Evolutionary conservation across 2,329 filamentous ascomycete species (phyloP), one percentile per base, ranked within the genome.

Genomic region (Alternaria novae-zelandiae): DNA sequence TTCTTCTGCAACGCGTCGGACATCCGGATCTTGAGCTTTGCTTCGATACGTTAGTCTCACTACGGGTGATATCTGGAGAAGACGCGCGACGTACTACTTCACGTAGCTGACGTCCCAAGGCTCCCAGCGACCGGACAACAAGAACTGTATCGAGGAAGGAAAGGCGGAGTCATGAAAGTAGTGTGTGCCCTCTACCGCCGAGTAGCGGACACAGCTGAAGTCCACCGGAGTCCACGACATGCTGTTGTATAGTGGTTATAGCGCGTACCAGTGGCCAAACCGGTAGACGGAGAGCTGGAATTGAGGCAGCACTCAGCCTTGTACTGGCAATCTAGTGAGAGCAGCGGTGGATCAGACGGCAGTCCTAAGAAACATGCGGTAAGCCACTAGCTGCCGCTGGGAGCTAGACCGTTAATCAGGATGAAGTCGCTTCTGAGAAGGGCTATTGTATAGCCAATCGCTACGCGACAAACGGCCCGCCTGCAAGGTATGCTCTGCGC

Each of bases 71-170:
- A 45, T 32, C 28, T 56, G 50, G 32, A 30, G 17, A 8, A 20
- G 21, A 32, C n/a, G 57, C 17, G 41, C 41, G 47, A 71, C 71
- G 41, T 65, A 76, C 73, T 72, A 65, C 47, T 66, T 69, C 12
- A 78, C 74, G 61, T 68, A 77, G 57, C 73, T 68, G 8, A 78
- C 70, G 49, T 78, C 73, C 74, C 73, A 75, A 15, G 74, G 63
- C 65, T 77, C 73, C 75, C 75, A 78, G 10, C 60, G 54, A 10
- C 73, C 74, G 32, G 74, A 72, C 44, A 75, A 56, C 23, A 75
- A 59, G 23, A 78, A 78, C 61, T 77, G 74, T 47, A 78, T 72
- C 6, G 71, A 60, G n/a, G 71, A 63, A 20, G 75, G 74, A 51
- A 70, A 67, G 1, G 57, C 50, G 28, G 70, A 69, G 55, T 78